Base-by-base conservation (phyloP, 177 flowering plant genomes). In the Vitis hybrid region DNA sequence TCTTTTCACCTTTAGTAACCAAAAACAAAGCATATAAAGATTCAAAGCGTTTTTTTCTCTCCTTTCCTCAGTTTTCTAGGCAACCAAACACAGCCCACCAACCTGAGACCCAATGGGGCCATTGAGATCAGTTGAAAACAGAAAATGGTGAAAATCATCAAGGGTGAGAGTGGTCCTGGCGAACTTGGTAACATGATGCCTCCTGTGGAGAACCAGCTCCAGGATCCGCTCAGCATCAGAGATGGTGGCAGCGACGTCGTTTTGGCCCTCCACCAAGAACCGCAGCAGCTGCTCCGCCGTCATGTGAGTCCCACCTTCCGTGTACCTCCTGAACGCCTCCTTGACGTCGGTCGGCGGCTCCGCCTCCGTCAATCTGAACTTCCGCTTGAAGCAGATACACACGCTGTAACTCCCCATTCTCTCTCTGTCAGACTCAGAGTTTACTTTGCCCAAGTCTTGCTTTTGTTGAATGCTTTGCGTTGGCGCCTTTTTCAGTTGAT, bases 61-160 rank as follows among this genome's bases (percentile, higher is more conserved):
- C 45, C 45, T 39, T 39, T 7, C 45, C 45, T 39, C 7, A 39
- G 45, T 39, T 39, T 39, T 39, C 45, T 39, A 39, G 45, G 45
- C 45, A 39, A 7, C 45, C 45, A 39, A 39, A 39, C 45, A 5
- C 8, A 7, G 45, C 45, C 45, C 45, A 39, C 45, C 45, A 39
- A 83, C 89, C 84, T 82, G 61, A 22, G 73, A 65, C 16, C 45
- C 39, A 49, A 86, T 74, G 0, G 91, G 88, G 6, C 84, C 71
- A 68, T 88, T 90, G 54, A 88, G 84, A 59, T 90, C 88, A 7
- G 71, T 71, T 12, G 84, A 81, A 75, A 90, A 87, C 55, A 90
- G 72, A 57, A 48, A 85, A 65, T 77, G 76, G 62, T 81, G 79
- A 65, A 88, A 88, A 74, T 88, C 96, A 8, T 90, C 96, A 19